Evolutionary conservation across 1,284 basidiomycete genomes (phyloP), one percentile per base, ranked within the genome.

Genomic region (Phaffia rhodozyma): DNA sequence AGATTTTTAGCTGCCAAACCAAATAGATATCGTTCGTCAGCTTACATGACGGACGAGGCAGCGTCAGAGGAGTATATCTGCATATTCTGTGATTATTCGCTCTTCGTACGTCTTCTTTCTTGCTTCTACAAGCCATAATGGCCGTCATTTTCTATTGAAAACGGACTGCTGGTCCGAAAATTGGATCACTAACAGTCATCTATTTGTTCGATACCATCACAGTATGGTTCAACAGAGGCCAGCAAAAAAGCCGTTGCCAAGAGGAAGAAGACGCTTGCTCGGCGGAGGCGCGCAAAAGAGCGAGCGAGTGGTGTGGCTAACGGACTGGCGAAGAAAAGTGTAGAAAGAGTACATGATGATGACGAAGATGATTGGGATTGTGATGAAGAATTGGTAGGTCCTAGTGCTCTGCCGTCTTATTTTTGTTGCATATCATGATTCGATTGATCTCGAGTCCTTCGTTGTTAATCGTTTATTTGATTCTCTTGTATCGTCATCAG

Each of bases 61-160:
- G 3, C 9, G 80, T 78, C 60, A 11, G 88, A 89, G 43, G 90
- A 92, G 73, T 92, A 88, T 85, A 86, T 92, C 67, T 93, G 90
- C 72, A 82, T 85, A 68, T 86, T 86, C 70, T 93, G 90, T 78
- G 89, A 92, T 75, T 89, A 89, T 72, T 80, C 83, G 68, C 74
- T 93, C 65, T 91, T 90, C 73, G 38, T 43, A 16, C 38, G 38
- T 43, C 13, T 43, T 43, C 13, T 43, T 43, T 9, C 9, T 34
- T 16, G 38, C 13, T 43, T 43, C 13, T 16, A 16, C 38, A 43
- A 43, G 16, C 13, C 13, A 11, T 9, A 34, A 34, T 34, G 5
- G 32, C 38, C 13, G 38, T 43, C 13, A 43, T 43, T 11, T 43
- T 43, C 5, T 16, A 7, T 5, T 43, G 13, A 11, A 43, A 43